Percentiles rank a stretch among this genome's conserved stretches.
phyloP scores from a whole-genome alignment of 306 rosid genomes.

The Gleditsia sinensis region DNA sequence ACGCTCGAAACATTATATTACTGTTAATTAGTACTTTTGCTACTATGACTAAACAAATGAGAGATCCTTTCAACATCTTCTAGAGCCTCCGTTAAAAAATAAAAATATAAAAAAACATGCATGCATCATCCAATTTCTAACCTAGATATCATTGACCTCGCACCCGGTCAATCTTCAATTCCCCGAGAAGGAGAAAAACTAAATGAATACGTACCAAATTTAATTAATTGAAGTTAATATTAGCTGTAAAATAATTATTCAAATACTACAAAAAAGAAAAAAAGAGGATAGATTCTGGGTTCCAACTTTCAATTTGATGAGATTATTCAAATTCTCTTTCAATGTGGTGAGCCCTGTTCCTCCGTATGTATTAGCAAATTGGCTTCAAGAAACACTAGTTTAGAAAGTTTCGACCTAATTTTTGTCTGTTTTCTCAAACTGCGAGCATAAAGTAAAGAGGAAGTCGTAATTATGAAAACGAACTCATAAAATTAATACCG shows the following conservation, averaged over 20 bases:
- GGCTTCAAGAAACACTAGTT: slow-evolving; percentile 24
- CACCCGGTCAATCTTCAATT: background rate
- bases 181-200: background rate
- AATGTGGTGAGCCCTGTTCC: slow-evolving; percentile 45
- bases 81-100: background rate
- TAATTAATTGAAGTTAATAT: slow-evolving; percentile 13
- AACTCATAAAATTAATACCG: no score
- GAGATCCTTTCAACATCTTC: background rate
- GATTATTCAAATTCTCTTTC: slow-evolving; percentile 62
- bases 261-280: background rate
- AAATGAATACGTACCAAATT: background rate
- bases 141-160: background rate
- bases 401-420: slow-evolving; percentile 38
- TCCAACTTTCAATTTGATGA: slow-evolving; percentile 58
- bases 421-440: slow-evolving; percentile 43
- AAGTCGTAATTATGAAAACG: slow-evolving; percentile 11
- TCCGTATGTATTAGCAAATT: slow-evolving; percentile 37
- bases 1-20: no score
- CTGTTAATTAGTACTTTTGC: background rate
- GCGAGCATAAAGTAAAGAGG: slow-evolving; percentile 32
- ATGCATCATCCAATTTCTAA: slow-evolving; percentile 14
- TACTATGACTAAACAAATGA: background rate
- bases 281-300: slow-evolving; percentile 49
- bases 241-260: slow-evolving; percentile 38
- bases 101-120: background rate